Percentiles rank a stretch among this genome's conserved stretches.
Evolutionary conservation across 768 basidiomycete genomes (phyloP).

Genomic region (Macrolepiota fuliginosa): DNA sequence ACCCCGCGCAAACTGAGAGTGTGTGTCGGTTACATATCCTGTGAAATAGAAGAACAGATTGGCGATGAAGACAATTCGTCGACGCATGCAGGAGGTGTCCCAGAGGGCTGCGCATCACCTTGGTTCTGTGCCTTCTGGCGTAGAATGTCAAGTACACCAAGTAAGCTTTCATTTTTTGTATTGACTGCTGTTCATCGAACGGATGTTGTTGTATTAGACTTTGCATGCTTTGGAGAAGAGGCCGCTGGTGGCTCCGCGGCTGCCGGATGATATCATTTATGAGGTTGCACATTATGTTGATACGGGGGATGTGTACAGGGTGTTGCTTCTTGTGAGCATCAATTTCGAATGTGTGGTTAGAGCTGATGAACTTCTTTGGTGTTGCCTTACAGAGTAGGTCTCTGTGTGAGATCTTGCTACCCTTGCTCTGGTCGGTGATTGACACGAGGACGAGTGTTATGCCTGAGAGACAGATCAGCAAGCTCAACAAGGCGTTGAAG

Average conservation of each 20-base stretch:
- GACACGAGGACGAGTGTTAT: background rate
- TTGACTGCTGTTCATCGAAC: background rate
- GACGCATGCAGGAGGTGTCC: background rate
- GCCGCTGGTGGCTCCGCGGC: background rate
- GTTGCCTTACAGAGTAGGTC: background rate
- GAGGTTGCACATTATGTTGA: slow-evolving; percentile 1
- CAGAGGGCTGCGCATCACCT: background rate
- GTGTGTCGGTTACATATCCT: background rate
- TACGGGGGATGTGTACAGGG: background rate
- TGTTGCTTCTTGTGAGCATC: background rate
- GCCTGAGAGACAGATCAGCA: background rate
- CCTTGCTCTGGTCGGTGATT: background rate
- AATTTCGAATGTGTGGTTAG: background rate
- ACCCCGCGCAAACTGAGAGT: background rate
- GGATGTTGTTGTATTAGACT: background rate
- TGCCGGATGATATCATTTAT: slow-evolving; percentile 6
- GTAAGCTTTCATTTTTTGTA: background rate
- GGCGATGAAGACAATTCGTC: background rate
- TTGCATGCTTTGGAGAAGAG: background rate
- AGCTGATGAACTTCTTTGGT: background rate
- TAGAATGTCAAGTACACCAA: background rate
- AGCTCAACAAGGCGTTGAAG: background rate
- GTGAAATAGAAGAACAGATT: background rate
- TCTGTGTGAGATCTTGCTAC: background rate
- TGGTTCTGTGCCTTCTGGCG: background rate